Evolutionary conservation across 257 asterid genomes (phyloP).

Genomic region (Ajuga chamaepitys): DNA sequence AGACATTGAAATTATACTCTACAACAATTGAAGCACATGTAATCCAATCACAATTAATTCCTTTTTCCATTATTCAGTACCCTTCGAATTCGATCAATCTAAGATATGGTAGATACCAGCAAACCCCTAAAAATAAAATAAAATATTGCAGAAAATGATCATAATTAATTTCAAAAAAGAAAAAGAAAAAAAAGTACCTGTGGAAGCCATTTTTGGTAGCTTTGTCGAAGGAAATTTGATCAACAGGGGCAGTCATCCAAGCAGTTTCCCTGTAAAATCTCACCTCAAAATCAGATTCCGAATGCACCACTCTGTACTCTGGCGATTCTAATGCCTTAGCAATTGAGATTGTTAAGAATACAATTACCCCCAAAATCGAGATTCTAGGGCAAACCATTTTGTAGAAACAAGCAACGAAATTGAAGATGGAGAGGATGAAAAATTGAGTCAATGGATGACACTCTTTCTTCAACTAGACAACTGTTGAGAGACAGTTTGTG

Average conservation of each 20-base stretch:
- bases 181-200: constrained; percentile 29
- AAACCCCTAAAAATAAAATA: too few species aligned
- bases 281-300: constrained; percentile 80
- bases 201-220: constrained; percentile 77
- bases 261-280: constrained; percentile 59
- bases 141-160: not conserved
- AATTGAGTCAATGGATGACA: not conserved
- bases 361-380: constrained; percentile 13
- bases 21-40: too few species aligned
- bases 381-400: constrained; percentile 31
- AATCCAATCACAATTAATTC: too few species aligned
- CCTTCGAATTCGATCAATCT: too few species aligned
- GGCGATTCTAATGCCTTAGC: constrained; percentile 52
- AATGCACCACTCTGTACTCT: constrained; percentile 54
- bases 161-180: too few species aligned
- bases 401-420: not conserved
- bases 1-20: too few species aligned
- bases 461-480: not conserved
- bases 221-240: constrained; percentile 54
- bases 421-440: not conserved
- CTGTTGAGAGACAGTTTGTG: not conserved
- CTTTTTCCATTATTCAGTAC: too few species aligned
- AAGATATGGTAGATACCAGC: not conserved
- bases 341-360: constrained; percentile 7
- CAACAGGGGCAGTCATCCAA: constrained; percentile 69